These are phyloP conservation scores for Angomonas desouzai DNA, from an alignment of 208 protist genomes.

Conservation along the genomic window DNA sequence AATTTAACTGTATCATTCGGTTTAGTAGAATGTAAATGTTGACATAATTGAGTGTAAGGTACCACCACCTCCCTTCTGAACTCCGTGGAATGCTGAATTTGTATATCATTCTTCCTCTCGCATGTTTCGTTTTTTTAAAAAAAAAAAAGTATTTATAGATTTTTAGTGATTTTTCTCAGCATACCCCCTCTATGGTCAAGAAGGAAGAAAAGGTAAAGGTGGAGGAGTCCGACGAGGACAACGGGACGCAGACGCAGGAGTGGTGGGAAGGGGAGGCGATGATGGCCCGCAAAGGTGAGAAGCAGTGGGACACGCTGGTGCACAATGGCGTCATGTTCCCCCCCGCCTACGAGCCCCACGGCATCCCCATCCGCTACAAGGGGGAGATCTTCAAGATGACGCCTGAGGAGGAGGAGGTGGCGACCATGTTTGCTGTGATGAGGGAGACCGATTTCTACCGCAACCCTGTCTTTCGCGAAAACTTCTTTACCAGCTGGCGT, in stretches of 20 bases:
- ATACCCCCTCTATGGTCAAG: conserved; percentile 12
- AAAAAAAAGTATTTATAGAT: conserved; percentile 14
- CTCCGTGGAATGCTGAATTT: background rate
- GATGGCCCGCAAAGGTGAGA: conserved; percentile 68
- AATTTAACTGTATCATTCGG: too few relatives aligned
- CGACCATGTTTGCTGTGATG: conserved; percentile 97
- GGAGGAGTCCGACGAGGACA: conserved; percentile 23
- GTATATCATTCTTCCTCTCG: conserved; percentile 8
- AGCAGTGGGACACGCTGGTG: conserved; percentile 93
- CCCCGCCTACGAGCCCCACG: conserved; percentile 95
- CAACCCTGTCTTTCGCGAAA: conserved; percentile 94
- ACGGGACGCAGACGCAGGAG: conserved; percentile 27
- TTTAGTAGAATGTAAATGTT: too few relatives aligned
- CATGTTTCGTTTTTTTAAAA: conserved; percentile 10
- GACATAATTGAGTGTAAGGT: too few relatives aligned
- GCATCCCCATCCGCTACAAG: conserved; percentile 95
- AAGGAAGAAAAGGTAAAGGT: conserved; percentile 29
- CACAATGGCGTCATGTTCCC: conserved; percentile 98
- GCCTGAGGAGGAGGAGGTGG: conserved; percentile 97
- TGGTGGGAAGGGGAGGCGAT: conserved; percentile 86
- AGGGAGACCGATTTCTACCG: conserved; percentile 94
- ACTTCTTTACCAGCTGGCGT: conserved; percentile 97
- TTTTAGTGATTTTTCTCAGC: background rate
- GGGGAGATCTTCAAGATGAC: conserved; percentile 90
- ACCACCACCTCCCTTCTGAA: too few relatives aligned